Evolutionary conservation across 768 basidiomycete species (phyloP), one percentile per base, ranked within the genome.

Genomic region (Lactarius trivialis): DNA sequence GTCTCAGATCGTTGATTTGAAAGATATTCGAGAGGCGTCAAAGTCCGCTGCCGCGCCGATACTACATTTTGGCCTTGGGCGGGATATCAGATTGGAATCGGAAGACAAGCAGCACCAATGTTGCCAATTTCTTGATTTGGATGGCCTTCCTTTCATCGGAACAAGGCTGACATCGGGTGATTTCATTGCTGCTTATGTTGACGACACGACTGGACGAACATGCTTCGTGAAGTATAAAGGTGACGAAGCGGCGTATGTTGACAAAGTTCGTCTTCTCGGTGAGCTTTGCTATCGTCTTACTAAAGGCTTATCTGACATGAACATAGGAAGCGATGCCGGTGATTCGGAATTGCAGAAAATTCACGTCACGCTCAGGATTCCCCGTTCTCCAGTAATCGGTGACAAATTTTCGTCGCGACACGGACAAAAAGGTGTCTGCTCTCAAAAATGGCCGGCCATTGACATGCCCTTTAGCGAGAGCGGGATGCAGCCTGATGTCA

Each of bases 381-480:
- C 94, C 21, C 92, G 97, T 67, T 82, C 93, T 7, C 97, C 97
- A 39, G 93, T 98, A 63, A 98, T 99, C 55, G 97, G 97, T 37
- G 97, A 99, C 79, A 99, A 99, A 77, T 99, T 98, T 74, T 98
- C 97, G 0, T 98, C 97, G 7, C 86, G 97, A 32, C 97, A 99
- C 72, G 97, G 97, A 33, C 97, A 99, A 75, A 99, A 99, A 75
- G 97, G 97, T 79, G 94, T 99, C 57, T 98, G 96, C 75, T 98
- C 96, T 54, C 97, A 99, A 73, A 98, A 97, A 76, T 99, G 95
- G 93, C 97, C 97, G 8, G 84, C 89, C 19, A 76, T 97, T 68
- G 97, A 99, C 72, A 98, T 99, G 97, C 97, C 97, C 15, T 98
- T 99, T 81, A 88, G 86, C 69, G 97, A 99, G 77, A 96, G 92